Evolutionary conservation across 345 rosid genomes (phyloP), one percentile per base, ranked within the genome.

Genomic region (Lenwebbia sp.): DNA sequence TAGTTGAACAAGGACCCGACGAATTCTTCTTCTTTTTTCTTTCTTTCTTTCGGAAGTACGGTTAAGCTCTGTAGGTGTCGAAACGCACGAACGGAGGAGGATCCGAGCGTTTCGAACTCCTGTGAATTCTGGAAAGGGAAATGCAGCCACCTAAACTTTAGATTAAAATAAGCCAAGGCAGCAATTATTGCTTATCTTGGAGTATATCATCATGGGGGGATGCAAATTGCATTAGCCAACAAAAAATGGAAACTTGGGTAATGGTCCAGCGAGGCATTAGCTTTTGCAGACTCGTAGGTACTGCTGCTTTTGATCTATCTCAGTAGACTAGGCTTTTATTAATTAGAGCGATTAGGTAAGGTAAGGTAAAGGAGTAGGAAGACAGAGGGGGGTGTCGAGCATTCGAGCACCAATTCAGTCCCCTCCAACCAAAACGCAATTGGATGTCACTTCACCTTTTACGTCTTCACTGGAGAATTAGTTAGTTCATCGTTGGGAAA

Each of bases 161-260:
- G 65, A 75, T 13, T 75, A 25, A 54, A 85, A 87, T 82, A 82
- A 52, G 26, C 28, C 85, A 19, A 62, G 49, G 82, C 65, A 33
- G 78, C 78, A 10, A 10, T 85, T 81, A 82, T 85, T 44, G 70
- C 83, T 82, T 74, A 23, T 70, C 37, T 44, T 9, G 82, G 89
- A 49, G 51, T 21, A 50, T 47, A 37, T 84, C 51, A 51, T 57
- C 53, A 58, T 57, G 85, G 40, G 22, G 30, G 60, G 60, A 15
- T 50, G 83, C 23, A 21, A 54, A 57, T 33, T 30, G 25, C 54
- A 17, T 70, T 19, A 21, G 60, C 74, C 41, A 5, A 40, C 83
- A 84, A 84, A 84, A 86, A 86, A 25, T 33, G 85, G 82, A 86
- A 88, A 81, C 83, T 28, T 60, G 54, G 55, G 56, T 40, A 22